Conservation (phyloP, 148 eudicot genomes). For the Silene uniflora region DNA sequence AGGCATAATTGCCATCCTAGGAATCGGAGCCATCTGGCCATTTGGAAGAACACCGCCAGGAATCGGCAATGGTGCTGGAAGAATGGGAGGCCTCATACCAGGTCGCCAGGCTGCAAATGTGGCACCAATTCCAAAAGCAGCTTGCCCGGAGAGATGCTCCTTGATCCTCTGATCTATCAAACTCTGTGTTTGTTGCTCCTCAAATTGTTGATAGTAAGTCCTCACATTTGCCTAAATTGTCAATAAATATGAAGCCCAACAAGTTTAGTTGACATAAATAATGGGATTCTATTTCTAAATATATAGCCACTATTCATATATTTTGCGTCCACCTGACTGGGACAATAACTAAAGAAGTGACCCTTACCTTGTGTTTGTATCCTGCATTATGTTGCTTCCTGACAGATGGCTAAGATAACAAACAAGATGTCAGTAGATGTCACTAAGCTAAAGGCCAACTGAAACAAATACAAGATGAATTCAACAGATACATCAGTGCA, state of each 20-base stretch:
- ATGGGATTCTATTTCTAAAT: background rate
- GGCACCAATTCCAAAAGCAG: constrained; percentile 63
- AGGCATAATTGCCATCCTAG: constrained; percentile 69
- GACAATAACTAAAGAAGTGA: background rate
- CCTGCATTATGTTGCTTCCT: constrained; percentile 97
- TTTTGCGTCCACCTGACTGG: background rate
- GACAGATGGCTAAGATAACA: constrained; percentile 70
- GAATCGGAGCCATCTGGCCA: constrained; percentile 45
- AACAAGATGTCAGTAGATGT: constrained; percentile 10
- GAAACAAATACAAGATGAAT: background rate
- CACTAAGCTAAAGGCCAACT: constrained; percentile 10
- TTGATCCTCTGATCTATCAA: constrained; percentile 84
- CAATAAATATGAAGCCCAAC: background rate
- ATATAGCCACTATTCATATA: background rate
- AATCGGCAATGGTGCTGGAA: constrained; percentile 61
- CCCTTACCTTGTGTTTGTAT: constrained; percentile 83
- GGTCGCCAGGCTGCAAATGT: constrained; percentile 50
- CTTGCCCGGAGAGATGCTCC: constrained; percentile 75
- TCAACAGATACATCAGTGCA: background rate
- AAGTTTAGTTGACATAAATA: background rate
- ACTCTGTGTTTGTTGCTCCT: constrained; percentile 83
- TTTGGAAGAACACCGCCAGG: constrained; percentile 42
- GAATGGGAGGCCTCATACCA: constrained; percentile 55
- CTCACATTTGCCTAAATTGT: constrained; percentile 65
- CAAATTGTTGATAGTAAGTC: constrained; percentile 73